Evolutionary conservation across 805 yeast species (phyloP).

Genomic region (Starmera pachycereana): DNA sequence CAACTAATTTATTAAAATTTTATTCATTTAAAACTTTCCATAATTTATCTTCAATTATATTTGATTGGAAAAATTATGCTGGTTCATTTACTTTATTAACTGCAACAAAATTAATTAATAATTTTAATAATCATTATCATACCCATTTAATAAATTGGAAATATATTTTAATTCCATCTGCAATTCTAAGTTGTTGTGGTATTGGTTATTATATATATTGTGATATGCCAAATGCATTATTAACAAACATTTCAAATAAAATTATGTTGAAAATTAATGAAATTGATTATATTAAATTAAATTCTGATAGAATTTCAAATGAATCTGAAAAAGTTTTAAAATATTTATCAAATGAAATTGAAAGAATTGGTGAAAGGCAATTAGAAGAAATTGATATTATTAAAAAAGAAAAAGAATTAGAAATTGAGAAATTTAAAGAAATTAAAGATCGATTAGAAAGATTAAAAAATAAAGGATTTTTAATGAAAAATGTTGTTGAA

Average conservation of each 20-base stretch:
- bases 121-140: constrained; percentile 28
- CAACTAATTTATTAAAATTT: constrained; percentile 17
- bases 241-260: constrained; percentile 70
- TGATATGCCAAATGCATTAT: constrained; percentile 86
- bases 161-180: constrained; percentile 43
- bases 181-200: constrained; percentile 39
- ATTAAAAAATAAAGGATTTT: no score
- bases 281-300: constrained; percentile 68
- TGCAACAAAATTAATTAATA: constrained; percentile 20
- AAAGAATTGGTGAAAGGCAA: constrained; percentile 21
- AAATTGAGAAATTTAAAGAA: constrained; percentile 26
- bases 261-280: constrained; percentile 51
- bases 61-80: constrained; percentile 21
- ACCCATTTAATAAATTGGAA: constrained; percentile 26
- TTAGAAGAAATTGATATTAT: constrained; percentile 46
- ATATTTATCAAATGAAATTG: constrained; percentile 76
- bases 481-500: no score
- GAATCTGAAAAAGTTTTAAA: constrained; percentile 77
- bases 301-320: constrained; percentile 66
- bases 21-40: constrained; percentile 46
- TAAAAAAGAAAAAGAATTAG: constrained; percentile 46
- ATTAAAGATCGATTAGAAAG: no score
- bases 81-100: constrained; percentile 20
- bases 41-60: constrained; percentile 12
- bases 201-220: constrained; percentile 53